A percentile compares a stretch with the other conserved stretches of the same genome.
phyloP scores from a whole-genome alignment of 768 basidiomycete genomes.

The Lyophyllum semitale region DNA sequence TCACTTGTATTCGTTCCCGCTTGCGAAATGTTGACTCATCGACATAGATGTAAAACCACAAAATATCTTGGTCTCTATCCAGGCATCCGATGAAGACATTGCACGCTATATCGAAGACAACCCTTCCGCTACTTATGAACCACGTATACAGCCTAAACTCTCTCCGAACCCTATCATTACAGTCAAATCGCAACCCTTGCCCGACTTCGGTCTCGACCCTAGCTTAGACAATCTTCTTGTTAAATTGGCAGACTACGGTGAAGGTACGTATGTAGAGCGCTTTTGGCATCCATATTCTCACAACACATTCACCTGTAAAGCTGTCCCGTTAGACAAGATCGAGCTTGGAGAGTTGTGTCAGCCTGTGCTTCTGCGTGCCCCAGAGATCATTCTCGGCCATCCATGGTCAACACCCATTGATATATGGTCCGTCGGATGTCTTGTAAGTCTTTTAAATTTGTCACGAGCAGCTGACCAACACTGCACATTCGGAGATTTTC shows the following conservation, averaged over 20 bases:
- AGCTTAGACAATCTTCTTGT: constrained; percentile 18
- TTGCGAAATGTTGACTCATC: neutral
- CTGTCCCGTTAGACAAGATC: neutral
- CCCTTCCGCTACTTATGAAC: constrained; percentile 15
- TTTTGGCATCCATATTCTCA: too few relatives aligned
- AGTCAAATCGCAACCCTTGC: constrained; percentile 26
- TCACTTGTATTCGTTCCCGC: too few relatives aligned
- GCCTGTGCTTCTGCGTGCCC: constrained; percentile 20
- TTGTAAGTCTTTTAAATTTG: constrained; percentile 15
- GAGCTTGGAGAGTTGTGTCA: constrained; percentile 3
- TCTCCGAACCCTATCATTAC: constrained; percentile 24
- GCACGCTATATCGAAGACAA: constrained; percentile 3
- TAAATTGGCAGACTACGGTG: constrained; percentile 24
- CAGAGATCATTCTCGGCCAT: constrained; percentile 25
- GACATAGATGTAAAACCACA: neutral
- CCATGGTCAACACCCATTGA: constrained; percentile 22
- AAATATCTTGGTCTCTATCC: neutral
- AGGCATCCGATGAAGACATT: constrained; percentile 1
- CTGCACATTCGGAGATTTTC: constrained; percentile 9
- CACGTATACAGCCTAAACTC: constrained; percentile 13
- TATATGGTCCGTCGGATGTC: constrained; percentile 28
- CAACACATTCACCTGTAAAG: too few relatives aligned
- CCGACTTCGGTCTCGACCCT: constrained; percentile 13
- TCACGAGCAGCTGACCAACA: constrained; percentile 1
- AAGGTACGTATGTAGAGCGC: constrained; percentile 13